A percentile compares a stretch with the other conserved stretches of the same genome.
These are phyloP conservation scores for Blastobotrys americana DNA, from an alignment of 805 yeast genomes.

Conservation along the genomic window DNA sequence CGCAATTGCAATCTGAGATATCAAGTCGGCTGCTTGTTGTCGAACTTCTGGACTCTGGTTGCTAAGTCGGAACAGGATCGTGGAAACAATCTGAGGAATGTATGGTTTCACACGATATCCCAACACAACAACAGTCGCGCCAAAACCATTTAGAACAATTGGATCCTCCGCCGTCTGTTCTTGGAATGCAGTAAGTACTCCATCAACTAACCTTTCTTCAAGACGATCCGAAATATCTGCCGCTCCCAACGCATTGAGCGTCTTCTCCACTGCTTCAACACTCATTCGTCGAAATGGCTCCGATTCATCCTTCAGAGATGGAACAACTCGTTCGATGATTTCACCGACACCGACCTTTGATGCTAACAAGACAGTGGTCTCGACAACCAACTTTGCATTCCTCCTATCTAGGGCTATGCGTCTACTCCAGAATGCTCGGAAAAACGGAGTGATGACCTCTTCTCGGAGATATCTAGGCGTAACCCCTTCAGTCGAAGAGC, in stretches of 20 bases:
- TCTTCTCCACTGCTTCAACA: slow-evolving; percentile 56
- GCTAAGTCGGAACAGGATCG: slow-evolving; percentile 63
- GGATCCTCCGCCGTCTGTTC: slow-evolving; percentile 58
- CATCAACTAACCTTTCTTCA: slow-evolving; percentile 69
- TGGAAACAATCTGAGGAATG: slow-evolving; percentile 61
- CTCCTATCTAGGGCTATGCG: slow-evolving; percentile 54
- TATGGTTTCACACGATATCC: slow-evolving; percentile 64
- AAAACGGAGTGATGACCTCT: slow-evolving; percentile 54
- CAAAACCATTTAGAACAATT: slow-evolving; percentile 54
- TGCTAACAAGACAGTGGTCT: slow-evolving; percentile 63
- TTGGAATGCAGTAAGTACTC: slow-evolving; percentile 67
- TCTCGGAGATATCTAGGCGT: slow-evolving; percentile 41
- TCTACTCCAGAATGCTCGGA: slow-evolving; percentile 73
- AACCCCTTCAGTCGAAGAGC: slow-evolving; percentile 56
- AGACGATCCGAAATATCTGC: slow-evolving; percentile 54
- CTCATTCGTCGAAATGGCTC: slow-evolving; percentile 77
- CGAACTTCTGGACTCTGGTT: slow-evolving; percentile 66
- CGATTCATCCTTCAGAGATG: slow-evolving; percentile 68
- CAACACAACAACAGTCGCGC: slow-evolving; percentile 53
- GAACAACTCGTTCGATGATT: slow-evolving; percentile 50
- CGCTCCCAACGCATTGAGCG: slow-evolving; percentile 44
- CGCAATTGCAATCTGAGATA: slow-evolving; percentile 58
- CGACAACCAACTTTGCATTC: slow-evolving; percentile 53
- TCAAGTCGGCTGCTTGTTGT: slow-evolving; percentile 76
- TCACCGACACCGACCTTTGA: slow-evolving; percentile 57